These are phyloP conservation scores for Achaetomiella virescens DNA, from an alignment of 495 filamentous ascomycete genomes.

Conservation along the genomic window DNA sequence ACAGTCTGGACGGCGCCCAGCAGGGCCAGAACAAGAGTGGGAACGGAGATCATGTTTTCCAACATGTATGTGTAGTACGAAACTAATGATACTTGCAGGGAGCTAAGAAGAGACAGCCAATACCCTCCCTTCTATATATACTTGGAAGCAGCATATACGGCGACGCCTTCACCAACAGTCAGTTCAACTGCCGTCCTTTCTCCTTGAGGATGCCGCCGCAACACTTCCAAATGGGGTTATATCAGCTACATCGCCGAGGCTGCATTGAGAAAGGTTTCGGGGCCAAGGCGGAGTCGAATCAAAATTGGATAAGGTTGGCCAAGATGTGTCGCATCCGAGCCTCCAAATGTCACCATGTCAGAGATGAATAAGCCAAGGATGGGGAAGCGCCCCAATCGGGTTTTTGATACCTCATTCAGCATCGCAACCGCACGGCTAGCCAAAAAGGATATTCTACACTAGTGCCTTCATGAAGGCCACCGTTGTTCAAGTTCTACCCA, in stretches of 20 bases:
- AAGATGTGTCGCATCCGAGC: not conserved
- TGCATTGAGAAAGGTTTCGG: not conserved
- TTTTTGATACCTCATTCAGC: no score
- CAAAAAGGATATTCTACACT: no score
- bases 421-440: no score
- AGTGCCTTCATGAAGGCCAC: no score
- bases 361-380: no score
- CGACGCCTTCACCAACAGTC: not conserved
- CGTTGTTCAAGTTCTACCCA: no score
- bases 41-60: constrained; percentile 1
- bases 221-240: constrained; percentile 7
- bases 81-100: not conserved
- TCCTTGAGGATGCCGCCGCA: not conserved
- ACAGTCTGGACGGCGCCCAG: constrained; percentile 3
- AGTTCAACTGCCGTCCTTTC: not conserved
- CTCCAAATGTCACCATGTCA: not conserved
- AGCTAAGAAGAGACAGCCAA: not conserved
- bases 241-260: not conserved
- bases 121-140: not conserved
- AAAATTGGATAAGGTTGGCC: not conserved
- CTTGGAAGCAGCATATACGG: not conserved
- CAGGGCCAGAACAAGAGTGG: constrained; percentile 4
- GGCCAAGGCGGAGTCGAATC: not conserved
- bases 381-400: no score
- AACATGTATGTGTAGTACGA: no score